A percentile compares a stretch with the other conserved stretches of the same genome.
Evolutionary conservation across 2,329 filamentous ascomycete species (phyloP).

Genomic region (Cladosporium sp.): DNA sequence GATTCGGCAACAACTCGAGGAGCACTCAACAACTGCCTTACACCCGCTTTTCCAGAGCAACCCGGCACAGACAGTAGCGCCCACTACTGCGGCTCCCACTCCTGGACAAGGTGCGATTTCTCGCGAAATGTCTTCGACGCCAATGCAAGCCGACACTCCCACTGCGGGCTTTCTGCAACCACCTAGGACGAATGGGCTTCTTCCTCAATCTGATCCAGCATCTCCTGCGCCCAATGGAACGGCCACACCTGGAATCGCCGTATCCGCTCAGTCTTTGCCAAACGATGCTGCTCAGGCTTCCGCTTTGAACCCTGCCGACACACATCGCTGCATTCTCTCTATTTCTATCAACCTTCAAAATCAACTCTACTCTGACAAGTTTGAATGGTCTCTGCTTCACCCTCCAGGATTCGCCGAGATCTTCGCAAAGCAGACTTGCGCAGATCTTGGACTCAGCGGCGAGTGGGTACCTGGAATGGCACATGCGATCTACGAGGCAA

Average conservation of each 20-base stretch:
- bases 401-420: conserved; percentile 87
- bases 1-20: conserved; percentile 90
- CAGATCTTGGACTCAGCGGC: conserved; percentile 80
- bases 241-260: conserved; percentile 54
- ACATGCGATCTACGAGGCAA: conserved; percentile 95
- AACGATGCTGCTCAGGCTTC: conserved; percentile 35
- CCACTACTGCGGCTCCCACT: conserved; percentile 24
- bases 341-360: conserved; percentile 90
- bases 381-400: conserved; percentile 94
- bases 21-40: conserved; percentile 90
- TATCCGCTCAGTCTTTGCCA: conserved; percentile 60
- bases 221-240: conserved; percentile 46
- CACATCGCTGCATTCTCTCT: conserved; percentile 87
- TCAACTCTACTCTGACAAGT: conserved; percentile 91
- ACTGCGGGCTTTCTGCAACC: conserved; percentile 27
- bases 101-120: conserved; percentile 40
- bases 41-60: conserved; percentile 83
- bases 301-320: conserved; percentile 84
- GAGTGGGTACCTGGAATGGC: conserved; percentile 95
- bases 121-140: conserved; percentile 48
- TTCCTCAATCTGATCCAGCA: conserved; percentile 38
- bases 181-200: conserved; percentile 49
- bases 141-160: conserved; percentile 29
- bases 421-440: conserved; percentile 89
- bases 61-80: conserved; percentile 24